These are phyloP conservation scores for Chaetomium cochliodes DNA, from an alignment of 495 filamentous ascomycete species.

Conservation along the genomic window DNA sequence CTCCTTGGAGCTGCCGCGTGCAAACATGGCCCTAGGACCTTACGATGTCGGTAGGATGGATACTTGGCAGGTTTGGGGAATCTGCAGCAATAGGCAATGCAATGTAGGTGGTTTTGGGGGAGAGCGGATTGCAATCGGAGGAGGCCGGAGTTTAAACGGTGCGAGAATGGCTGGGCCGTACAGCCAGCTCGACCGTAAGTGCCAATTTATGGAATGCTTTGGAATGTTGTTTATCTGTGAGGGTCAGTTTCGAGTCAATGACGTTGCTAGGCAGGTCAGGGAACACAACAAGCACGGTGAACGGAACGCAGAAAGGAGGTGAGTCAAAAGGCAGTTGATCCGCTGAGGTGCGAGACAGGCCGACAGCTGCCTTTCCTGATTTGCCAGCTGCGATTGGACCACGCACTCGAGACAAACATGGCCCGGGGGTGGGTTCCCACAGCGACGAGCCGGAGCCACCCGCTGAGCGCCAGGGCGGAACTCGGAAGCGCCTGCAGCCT, in stretches of 20 bases:
- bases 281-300: constrained; percentile 4
- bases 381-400: constrained; percentile 25
- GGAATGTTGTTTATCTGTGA: constrained; percentile 23
- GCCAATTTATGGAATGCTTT: constrained; percentile 14
- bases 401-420: constrained; percentile 20
- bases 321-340: constrained; percentile 14
- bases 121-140: neutral
- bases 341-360: constrained; percentile 12
- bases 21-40: constrained; percentile 31
- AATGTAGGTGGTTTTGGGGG: neutral
- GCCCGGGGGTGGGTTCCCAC: constrained; percentile 25
- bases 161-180: constrained; percentile 8
- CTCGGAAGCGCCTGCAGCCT: constrained; percentile 6
- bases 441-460: constrained; percentile 20
- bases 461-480: neutral
- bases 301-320: neutral
- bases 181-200: constrained; percentile 5
- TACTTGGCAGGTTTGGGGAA: neutral
- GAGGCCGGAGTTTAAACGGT: neutral
- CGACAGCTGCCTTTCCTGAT: neutral
- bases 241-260: neutral
- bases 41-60: neutral
- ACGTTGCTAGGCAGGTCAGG: constrained; percentile 23
- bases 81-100: neutral
- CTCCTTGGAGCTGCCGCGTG: constrained; percentile 38